Base-by-base conservation (phyloP, 345 rosid species). In the Erysimum cheiranthoides region DNA sequence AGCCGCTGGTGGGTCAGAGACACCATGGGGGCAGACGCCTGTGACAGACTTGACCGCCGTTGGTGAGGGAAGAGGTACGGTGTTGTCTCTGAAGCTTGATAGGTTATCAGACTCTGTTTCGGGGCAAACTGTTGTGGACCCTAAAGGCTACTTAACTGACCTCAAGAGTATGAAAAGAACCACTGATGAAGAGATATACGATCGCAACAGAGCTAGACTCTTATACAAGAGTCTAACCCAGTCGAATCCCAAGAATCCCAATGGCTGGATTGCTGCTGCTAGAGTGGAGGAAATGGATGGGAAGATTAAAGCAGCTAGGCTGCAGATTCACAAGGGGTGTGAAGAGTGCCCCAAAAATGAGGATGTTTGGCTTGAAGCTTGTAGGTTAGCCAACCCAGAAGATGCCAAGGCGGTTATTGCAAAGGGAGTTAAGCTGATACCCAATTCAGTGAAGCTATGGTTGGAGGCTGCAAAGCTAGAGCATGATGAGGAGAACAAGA, bases 221-320 rank as follows among this genome's bases (percentile, higher is more conserved):
- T 76, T 94, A 77, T 81, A 92, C 82, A 94, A 90, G 88, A 90
- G 96, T 86, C 84, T 92, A 6, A 94, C 83, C 0, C 93, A 86
- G 83, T 90, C 98, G 4, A 94, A 92, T 49, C 97, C 96, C 0
- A 94, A 92, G 77, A 97, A 92, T 43, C 96, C 98, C 0, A 93
- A 92, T 13, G 96, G 98, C 13, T 94, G 97, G 98, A 90, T 94
- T 81, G 97, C 97, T 0, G 95, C 97, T 12, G 93, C 98, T 4
- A 87, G 98, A 85, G 74, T 94, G 71, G 98, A 94, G 86, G 98
- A 90, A 84, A 93, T 90, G 82, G 98, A 96, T 27, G 96, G 97
- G 73, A 92, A 94, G 88, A 85, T 90, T 61, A 85, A 84, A 78
- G 91, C 85, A 2, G 95, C 97, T 0, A 90, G 97, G 80, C 85